Conservation (phyloP, 148 eudicot species). For the Suaeda aralocaspica region DNA sequence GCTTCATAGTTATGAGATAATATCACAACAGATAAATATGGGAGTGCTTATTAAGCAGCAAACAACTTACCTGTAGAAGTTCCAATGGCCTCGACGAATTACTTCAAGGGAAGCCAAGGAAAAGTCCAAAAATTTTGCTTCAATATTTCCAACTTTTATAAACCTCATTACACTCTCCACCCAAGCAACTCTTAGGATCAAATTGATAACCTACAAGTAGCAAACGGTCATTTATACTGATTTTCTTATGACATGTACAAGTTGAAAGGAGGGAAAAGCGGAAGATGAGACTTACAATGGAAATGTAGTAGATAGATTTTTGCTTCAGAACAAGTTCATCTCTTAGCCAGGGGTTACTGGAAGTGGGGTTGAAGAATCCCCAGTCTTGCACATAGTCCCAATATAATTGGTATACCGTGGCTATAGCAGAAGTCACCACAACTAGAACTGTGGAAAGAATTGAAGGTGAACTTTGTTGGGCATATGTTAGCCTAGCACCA, state of each 20-base stretch:
- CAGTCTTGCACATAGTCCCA: constrained; percentile 98
- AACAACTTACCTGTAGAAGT: constrained; percentile 68
- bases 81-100: constrained; percentile 98
- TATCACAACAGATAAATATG: not conserved
- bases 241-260: constrained; percentile 2
- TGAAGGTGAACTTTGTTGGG: constrained; percentile 44
- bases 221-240: not conserved
- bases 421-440: constrained; percentile 61
- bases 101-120: constrained; percentile 89
- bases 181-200: constrained; percentile 80
- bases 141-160: constrained; percentile 39
- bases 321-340: constrained; percentile 84
- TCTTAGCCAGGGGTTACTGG: constrained; percentile 74
- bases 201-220: constrained; percentile 54
- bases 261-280: not conserved
- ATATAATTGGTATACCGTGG: constrained; percentile 83
- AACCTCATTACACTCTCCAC: constrained; percentile 69
- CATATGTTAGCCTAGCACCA: constrained; percentile 74
- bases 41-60: not conserved
- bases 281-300: constrained; percentile 54
- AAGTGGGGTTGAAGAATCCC: constrained; percentile 65
- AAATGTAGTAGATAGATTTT: constrained; percentile 65
- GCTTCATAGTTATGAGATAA: not conserved
- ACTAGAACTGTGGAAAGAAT: constrained; percentile 54
- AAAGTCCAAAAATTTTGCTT: constrained; percentile 66